Evolutionary conservation across 2,329 filamentous ascomycete genomes (phyloP), one percentile per base, ranked within the genome.

Genomic region (Ophiocordyceps camponoti-leonardi): DNA sequence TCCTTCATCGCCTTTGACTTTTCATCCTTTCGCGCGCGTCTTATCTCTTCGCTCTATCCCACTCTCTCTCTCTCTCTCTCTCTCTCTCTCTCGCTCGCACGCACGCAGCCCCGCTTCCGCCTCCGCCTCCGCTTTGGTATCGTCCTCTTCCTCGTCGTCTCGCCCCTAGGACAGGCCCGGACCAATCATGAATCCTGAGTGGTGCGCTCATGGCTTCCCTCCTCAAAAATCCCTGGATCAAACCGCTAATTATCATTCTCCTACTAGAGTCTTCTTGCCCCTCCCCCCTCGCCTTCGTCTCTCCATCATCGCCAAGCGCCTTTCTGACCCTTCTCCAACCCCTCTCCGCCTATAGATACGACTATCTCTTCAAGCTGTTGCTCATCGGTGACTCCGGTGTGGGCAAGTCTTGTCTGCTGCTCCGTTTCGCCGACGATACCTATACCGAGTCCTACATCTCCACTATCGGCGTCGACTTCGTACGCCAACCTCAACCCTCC

Each of bases 401-500:
- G 62, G 92, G 92, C 83, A 98, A 98, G 83, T 98, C 92, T 62
- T 98, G 92, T 71, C 68, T 98, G 72, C 77, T 98, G 56, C 76
- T 98, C 64, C 87, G 92, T 72, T 98, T 98, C 63, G 92, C 92
- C 62, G 92, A 95, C 65, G 88, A 95, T 62, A 96, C 92, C 67
- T 98, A 96, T 75, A 98, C 92, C 50, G 92, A 96, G 73, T 94
- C 86, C 66, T 98, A 96, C 74, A 98, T 98, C 72, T 96, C 92
- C 53, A 98, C 92, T 57, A 98, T 98, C 67, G 92, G 92, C 67
- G 92, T 98, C 55, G 92, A 98, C 68, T 98, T 98, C 63, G 87
- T 94, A 81, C 59, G 86, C 20, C 31, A 41, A 31, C 37, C n/a
- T 26, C 47, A 22, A 43, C 43, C 40, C 22, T 20, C 45, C 33